A percentile compares a stretch with the other conserved stretches of the same genome.
These are phyloP conservation scores for Dittrichia graveolens DNA, from an alignment of 129 eudicot species.

Conservation along the genomic window DNA sequence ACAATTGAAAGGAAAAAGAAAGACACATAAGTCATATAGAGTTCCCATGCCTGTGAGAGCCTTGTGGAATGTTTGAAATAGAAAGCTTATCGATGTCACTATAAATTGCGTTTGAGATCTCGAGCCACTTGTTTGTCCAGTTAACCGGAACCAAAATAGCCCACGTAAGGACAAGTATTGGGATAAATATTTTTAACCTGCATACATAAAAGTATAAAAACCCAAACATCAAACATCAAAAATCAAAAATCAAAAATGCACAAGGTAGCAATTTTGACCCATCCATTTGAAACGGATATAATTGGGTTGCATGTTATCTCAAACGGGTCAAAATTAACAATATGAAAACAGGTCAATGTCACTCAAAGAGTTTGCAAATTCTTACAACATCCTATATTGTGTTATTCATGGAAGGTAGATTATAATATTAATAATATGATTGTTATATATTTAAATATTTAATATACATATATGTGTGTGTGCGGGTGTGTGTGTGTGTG, in stretches of 20 bases:
- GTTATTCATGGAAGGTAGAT: background rate
- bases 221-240: background rate
- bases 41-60: constrained; percentile 66
- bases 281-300: background rate
- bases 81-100: constrained; percentile 90
- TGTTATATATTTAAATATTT: no score
- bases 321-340: constrained; percentile 1
- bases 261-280: background rate
- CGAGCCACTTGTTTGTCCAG: constrained; percentile 71
- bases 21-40: background rate
- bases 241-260: background rate
- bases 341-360: background rate
- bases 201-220: constrained; percentile 26
- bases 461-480: no score
- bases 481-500: no score
- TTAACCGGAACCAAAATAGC: constrained; percentile 85
- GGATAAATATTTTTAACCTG: constrained; percentile 92
- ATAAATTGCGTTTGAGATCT: constrained; percentile 37
- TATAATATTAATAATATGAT: background rate
- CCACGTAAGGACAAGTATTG: constrained; percentile 70
- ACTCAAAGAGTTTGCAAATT: background rate
- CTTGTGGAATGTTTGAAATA: constrained; percentile 77
- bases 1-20: background rate
- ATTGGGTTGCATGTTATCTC: background rate
- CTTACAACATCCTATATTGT: background rate